These are phyloP conservation scores for Raphanus raphanistrum DNA, from an alignment of 345 rosid genomes.

Conservation along the genomic window DNA sequence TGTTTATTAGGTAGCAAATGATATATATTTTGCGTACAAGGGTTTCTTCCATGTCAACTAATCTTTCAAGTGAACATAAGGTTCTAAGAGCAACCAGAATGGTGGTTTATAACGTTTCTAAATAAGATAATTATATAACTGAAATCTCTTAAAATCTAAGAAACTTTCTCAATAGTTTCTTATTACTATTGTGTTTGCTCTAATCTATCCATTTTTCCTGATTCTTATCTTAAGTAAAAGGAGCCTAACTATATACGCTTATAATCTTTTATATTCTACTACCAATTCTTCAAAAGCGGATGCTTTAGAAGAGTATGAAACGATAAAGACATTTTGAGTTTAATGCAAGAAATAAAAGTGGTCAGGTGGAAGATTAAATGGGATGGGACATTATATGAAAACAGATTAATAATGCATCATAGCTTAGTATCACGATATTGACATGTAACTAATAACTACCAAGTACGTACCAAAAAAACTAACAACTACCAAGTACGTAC, in stretches of 20 bases:
- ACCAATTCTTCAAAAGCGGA: too few species aligned
- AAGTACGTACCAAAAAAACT: background rate
- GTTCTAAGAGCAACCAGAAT: background rate
- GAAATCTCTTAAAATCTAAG: background rate
- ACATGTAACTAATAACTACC: constrained; percentile 4
- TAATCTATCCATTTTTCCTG: background rate
- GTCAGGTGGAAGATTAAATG: background rate
- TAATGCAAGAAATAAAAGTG: background rate
- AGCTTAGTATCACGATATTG: background rate
- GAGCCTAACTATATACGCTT: background rate
- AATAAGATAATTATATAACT: background rate
- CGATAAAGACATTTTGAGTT: background rate
- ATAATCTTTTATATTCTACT: background rate
- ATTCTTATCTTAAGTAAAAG: background rate
- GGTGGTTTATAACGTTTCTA: background rate
- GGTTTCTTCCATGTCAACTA: background rate
- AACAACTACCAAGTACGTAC: background rate
- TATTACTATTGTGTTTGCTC: background rate
- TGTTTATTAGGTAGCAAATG: background rate
- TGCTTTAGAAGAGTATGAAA: background rate
- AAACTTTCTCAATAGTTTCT: background rate
- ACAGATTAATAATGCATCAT: background rate
- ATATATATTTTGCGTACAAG: background rate
- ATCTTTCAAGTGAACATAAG: background rate
- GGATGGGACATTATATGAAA: background rate